Evolutionary conservation across 108 stramenopile genomes (phyloP), one percentile per base, ranked within the genome.

Genomic region (Phaeodactylum tricornutum): DNA sequence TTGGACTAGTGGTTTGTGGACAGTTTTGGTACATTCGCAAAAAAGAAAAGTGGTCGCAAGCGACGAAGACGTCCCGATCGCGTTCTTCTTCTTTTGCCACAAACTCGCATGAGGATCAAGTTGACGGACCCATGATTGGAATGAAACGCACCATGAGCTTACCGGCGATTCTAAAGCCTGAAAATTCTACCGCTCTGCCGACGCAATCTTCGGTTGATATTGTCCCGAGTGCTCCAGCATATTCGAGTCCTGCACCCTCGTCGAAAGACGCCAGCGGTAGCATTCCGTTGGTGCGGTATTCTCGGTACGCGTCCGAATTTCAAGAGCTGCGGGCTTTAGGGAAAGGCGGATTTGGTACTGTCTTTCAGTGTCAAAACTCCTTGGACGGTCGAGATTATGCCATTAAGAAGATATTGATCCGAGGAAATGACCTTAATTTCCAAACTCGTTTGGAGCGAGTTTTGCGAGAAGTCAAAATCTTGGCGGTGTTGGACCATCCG

Each of bases 381-480:
- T 57, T 95, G 16, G 94, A 95, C 59, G 78, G 88, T 19, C 65
- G 78, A 29, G 75, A 91, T 43, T 98, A 98, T 55, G 96, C 96
- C 31, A 75, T 98, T 23, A 98, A 98, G 57, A 96, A 94, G 59
- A 79, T 96, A 36, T 61, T 49, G 47, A 75, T 96, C 11, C 61
- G 61, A 34, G 80, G 24, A 62, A 39, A 38, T 29, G 46, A 59
- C 36, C 15, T 52, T 3, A 41, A 43, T 25, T 80, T 88, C 44
- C 72, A 66, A 5, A 71, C 72, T 31, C 73, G 64, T 21, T 54
- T 95, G 34, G 70, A 79, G 31, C 79, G 91, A 52, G 82, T 95
- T 8, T 55, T 98, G 48, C 83, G 96, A 47, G 96, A 98, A 79
- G 96, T 98, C 4, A 89, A 92, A 37, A 82, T 83, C 43, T 64